Conservation (phyloP, 805 yeast species). For the Pichia deserticola region DNA sequence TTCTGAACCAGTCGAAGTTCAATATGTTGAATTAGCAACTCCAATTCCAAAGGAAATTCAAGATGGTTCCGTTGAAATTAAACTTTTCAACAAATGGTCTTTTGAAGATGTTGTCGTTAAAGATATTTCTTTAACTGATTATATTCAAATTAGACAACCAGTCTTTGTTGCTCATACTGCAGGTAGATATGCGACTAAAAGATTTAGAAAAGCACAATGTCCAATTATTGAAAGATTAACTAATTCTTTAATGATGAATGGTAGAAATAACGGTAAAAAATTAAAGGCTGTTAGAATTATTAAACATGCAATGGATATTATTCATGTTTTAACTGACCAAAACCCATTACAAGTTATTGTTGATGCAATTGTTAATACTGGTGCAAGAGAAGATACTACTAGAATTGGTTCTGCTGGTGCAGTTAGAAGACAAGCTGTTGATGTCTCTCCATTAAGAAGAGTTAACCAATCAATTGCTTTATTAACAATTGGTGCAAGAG, state of each 20-base stretch:
- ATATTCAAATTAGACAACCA: constrained; percentile 96
- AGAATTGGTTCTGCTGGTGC: constrained; percentile 99
- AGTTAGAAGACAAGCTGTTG: constrained; percentile 99
- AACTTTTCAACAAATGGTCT: constrained; percentile 99
- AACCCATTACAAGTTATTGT: constrained; percentile 99
- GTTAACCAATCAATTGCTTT: constrained; percentile 98
- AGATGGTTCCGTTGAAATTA: constrained; percentile 92
- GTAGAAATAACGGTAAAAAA: constrained; percentile 99
- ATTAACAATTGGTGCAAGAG: constrained; percentile 99
- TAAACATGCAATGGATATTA: constrained; percentile 98
- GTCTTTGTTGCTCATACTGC: constrained; percentile 98
- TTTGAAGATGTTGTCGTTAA: constrained; percentile 95
- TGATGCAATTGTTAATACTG: constrained; percentile 99
- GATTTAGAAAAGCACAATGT: constrained; percentile 99
- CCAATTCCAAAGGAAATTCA: constrained; percentile 95
- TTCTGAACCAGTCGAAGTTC: constrained; percentile 76
- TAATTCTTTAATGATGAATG: constrained; percentile 99
- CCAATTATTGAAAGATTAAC: constrained; percentile 99
- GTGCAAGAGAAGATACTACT: constrained; percentile 99
- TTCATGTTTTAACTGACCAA: constrained; percentile 94
- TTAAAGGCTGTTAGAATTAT: constrained; percentile 99
- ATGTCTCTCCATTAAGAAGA: constrained; percentile 99
- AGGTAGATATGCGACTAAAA: constrained; percentile 98
- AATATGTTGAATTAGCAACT: constrained; percentile 83
- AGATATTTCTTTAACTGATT: constrained; percentile 97